Evolutionary conservation across 371 early-diverging fungal species (phyloP), one percentile per base, ranked within the genome.

Genomic region (Mortierella sp.): DNA sequence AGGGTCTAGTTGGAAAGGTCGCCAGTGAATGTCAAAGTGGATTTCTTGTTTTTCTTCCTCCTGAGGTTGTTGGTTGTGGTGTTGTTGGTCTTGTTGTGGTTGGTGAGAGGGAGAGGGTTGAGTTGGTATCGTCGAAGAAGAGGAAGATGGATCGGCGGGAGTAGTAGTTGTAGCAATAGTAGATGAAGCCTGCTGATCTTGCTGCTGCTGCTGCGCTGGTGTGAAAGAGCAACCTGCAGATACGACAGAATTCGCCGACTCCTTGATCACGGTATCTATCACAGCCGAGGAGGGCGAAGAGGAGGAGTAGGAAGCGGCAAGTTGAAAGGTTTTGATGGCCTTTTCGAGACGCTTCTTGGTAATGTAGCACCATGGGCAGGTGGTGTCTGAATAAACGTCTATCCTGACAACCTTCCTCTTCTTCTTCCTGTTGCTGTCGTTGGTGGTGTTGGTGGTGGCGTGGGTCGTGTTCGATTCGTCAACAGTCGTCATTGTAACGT

Each of bases 311-410:
- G 65, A 65, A 38, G 65, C 34, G 38, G 65, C 65, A 21, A 21
- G 24, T 5, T 77, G 73, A 31, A 82, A 82, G 47, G 70, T n/a
- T 0, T n/a, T 24, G 52, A 82, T 77, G 65, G 82, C 79, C 44
- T 63, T 70, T 28, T 93, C 92, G n/a, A 95, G 82, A 19, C 94
- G 90, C 6, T 92, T 91, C 78, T 94, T 93, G 71, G 94, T 94
- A 45, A 95, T 83, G 78, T 90, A 95, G 74, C 94, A 95, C 92
- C 92, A 94, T 11, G 93, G 94, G 65, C 94, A 94, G 31, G 92
- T 80, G n/a, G 88, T 91, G 83, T 94, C 94, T 21, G 89, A 84
- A 21, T 90, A 87, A 60, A 91, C 81, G 34, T 89, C 90, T 44
- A 93, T 88, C 21, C 82, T 74, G 42, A 92, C 65, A 21, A 65